Base-by-base conservation (phyloP, 352 stramenopile genomes). In the Phytophthora ramorum region DNA sequence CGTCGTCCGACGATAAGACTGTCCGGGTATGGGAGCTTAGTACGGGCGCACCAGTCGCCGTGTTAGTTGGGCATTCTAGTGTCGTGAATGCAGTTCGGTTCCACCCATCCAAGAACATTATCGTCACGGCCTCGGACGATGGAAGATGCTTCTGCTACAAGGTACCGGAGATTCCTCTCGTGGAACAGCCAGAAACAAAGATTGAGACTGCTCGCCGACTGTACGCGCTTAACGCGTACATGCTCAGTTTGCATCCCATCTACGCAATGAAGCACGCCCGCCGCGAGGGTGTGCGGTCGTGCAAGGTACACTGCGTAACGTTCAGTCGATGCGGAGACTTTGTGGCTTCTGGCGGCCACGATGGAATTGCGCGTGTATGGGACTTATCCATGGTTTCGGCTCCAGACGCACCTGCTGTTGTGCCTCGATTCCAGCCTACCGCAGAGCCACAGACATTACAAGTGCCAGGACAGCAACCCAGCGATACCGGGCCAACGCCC, bases 341-440 rank as follows among this genome's bases (percentile, higher is more conserved):
- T 61, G 90, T 99, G 50, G 91, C 92, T 4, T 98, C 96, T 26
- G 97, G 96, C 6, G 91, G 90, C 7, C 92, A 98, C 73, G 96
- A 99, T 79, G 95, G 92, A 44, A 85, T 98, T 14, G 92, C 83
- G 38, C 84, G 93, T 20, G 78, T 99, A 20, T 99, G 94, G 96
- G 76, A 91, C 68, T 87, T 92, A 44, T 87, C 80, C 7, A 66
- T 89, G 19, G 68, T 83, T 38, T 83, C 73, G 19, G 54, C 69
- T 16, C 66, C 77, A 8, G 61, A 87, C 34, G 79, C 77, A 3
- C 79, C 79, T 56, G 73, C 72, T 14, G 78, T 84, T 16, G 59
- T 83, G 17, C 79, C 79, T 37, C 71, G 78, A 34, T 89, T 81
- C 38, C 79, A 89, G 35, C 79, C 79, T 26, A 82, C 73, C 16